A percentile compares a stretch with the other conserved stretches of the same genome.
phyloP scores from a whole-genome alignment of 2,329 filamentous ascomycete species.

The Fusarium pininemorale region DNA sequence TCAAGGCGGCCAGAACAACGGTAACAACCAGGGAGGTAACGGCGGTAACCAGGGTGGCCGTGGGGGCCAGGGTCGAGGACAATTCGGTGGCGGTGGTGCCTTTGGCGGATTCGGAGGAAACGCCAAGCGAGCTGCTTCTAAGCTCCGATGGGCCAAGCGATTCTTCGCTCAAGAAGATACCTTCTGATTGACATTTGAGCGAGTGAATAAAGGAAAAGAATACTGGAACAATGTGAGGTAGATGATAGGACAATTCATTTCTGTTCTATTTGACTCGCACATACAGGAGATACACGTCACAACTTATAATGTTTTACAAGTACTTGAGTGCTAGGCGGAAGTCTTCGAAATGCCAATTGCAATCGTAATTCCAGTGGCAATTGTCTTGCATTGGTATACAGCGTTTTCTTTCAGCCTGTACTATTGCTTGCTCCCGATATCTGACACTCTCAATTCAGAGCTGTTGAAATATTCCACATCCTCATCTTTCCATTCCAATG shows the following conservation, averaged over 20 bases:
- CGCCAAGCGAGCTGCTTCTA: constrained; percentile 15
- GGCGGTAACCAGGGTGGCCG: background rate
- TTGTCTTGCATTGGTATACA: background rate
- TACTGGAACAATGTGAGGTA: background rate
- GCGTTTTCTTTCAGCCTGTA: background rate
- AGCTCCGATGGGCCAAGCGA: constrained; percentile 25
- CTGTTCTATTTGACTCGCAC: no score
- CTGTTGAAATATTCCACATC: background rate
- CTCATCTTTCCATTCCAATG: background rate
- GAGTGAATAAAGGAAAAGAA: background rate
- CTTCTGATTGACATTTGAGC: background rate
- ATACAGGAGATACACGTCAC: background rate
- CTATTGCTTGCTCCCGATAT: background rate
- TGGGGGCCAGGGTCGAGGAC: background rate
- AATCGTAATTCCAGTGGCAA: background rate
- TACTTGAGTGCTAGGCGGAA: background rate
- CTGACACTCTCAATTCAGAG: background rate
- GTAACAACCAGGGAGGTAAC: background rate
- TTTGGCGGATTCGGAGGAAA: constrained; percentile 21
- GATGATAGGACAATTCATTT: background rate
- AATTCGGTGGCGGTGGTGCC: background rate
- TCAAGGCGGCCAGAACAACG: background rate
- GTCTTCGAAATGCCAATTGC: no score
- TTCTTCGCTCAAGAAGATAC: background rate
- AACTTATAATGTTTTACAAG: background rate